Evolutionary conservation across 2,329 filamentous ascomycete species (phyloP).

Genomic region (Ambrosiella cleistominuta): DNA sequence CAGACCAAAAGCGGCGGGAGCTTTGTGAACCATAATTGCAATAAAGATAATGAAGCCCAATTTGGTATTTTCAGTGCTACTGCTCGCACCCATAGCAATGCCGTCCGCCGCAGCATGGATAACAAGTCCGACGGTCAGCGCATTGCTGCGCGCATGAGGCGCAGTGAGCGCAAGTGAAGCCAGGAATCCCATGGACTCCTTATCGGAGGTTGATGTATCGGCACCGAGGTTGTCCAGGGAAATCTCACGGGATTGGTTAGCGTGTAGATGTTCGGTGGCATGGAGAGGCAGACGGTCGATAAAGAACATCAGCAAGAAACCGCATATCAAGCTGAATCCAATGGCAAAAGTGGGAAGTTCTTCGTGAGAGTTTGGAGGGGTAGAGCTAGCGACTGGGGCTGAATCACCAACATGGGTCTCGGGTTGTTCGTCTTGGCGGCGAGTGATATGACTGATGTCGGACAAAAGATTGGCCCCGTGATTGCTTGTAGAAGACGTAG

Average conservation of each 20-base stretch:
- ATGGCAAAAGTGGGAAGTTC: constrained; percentile 56
- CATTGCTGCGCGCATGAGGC: constrained; percentile 44
- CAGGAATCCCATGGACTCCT: constrained; percentile 40
- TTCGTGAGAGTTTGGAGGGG: constrained; percentile 20
- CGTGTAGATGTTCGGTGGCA: constrained; percentile 43
- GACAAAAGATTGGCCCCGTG: constrained; percentile 11
- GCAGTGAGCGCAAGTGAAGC: constrained; percentile 39
- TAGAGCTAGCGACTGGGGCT: constrained; percentile 15
- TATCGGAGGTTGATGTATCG: constrained; percentile 26
- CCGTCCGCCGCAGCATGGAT: constrained; percentile 93
- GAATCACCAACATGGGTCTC: constrained; percentile 1
- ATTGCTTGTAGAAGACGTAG: neutral
- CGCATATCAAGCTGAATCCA: constrained; percentile 68
- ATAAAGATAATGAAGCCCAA: constrained; percentile 85
- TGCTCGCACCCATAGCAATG: constrained; percentile 86
- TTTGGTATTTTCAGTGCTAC: constrained; percentile 52
- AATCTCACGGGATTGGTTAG: constrained; percentile 62
- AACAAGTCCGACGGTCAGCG: constrained; percentile 85
- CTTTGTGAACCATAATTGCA: constrained; percentile 95
- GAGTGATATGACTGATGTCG: constrained; percentile 12
- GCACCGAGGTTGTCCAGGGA: constrained; percentile 64
- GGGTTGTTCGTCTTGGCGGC: constrained; percentile 9
- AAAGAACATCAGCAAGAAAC: constrained; percentile 93
- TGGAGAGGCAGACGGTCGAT: constrained; percentile 73
- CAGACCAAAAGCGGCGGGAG: constrained; percentile 83